A percentile compares a stretch with the other conserved stretches of the same genome.
Conservation (phyloP, 768 basidiomycete genomes). For the Amanita polypyramis region DNA sequence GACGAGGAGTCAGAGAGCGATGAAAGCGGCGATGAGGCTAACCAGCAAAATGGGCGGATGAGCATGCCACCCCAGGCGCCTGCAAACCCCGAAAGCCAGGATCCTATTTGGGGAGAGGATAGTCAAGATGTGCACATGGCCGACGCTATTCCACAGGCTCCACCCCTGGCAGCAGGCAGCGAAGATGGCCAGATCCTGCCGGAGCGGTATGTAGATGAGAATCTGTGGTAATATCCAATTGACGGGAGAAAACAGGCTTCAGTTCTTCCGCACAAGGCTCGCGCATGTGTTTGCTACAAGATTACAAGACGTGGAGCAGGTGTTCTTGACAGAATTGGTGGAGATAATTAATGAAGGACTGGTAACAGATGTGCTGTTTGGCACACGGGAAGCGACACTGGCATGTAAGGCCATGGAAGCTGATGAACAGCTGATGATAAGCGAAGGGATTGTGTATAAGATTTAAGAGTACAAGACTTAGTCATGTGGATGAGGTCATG, state of each 20-base stretch:
- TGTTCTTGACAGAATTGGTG: conserved; percentile 61
- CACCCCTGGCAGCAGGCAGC: conserved; percentile 22
- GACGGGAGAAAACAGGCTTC: conserved; percentile 35
- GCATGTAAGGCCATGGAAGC: conserved; percentile 71
- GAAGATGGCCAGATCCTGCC: conserved; percentile 36
- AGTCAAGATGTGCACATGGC: conserved; percentile 55
- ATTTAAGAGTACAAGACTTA: conserved; percentile 20
- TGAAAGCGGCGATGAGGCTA: conserved; percentile 34
- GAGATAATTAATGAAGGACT: conserved; percentile 72
- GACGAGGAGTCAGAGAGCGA: conserved; percentile 45
- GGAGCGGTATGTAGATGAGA: conserved; percentile 40
- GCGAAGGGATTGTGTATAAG: conserved; percentile 80
- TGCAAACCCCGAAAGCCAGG: conserved; percentile 26
- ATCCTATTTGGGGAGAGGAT: conserved; percentile 59
- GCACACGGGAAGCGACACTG: conserved; percentile 67
- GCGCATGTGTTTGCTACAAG: conserved; percentile 58
- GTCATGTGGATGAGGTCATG: not conserved
- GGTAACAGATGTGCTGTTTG: conserved; percentile 57
- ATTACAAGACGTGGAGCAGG: conserved; percentile 67
- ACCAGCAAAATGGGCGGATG: conserved; percentile 37
- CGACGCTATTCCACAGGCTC: conserved; percentile 28
- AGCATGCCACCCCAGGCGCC: conserved; percentile 29
- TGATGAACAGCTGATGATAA: conserved; percentile 77
- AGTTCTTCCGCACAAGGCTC: conserved; percentile 72
- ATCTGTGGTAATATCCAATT: not conserved